These are phyloP conservation scores for Penicillium italicum DNA, from an alignment of 2,329 filamentous ascomycete genomes.

Conservation along the genomic window DNA sequence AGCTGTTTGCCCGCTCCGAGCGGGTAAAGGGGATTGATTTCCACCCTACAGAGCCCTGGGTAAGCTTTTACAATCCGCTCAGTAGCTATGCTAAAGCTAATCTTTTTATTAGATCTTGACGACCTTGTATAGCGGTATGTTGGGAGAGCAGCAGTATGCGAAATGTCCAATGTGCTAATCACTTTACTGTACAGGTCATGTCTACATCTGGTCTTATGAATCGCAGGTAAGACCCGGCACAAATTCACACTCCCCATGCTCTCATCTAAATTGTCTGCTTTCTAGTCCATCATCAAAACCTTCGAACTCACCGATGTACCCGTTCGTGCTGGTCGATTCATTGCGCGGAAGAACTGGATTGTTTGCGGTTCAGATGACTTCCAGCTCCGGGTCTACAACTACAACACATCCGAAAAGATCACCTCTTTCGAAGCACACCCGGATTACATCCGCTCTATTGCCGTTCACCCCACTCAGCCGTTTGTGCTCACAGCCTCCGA, in stretches of 20 bases:
- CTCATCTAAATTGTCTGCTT: constrained; percentile 20
- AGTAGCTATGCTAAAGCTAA: constrained; percentile 20
- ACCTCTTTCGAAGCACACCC: constrained; percentile 95
- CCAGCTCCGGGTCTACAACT: constrained; percentile 88
- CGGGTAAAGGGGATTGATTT: constrained; percentile 97
- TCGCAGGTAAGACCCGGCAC: constrained; percentile 58
- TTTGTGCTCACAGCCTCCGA: constrained; percentile 95
- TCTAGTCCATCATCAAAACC: constrained; percentile 85
- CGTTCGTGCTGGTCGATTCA: constrained; percentile 91
- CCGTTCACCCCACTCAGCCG: constrained; percentile 89
- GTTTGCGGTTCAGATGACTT: constrained; percentile 95
- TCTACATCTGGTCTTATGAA: constrained; percentile 99
- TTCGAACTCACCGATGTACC: constrained; percentile 99
- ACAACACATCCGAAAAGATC: constrained; percentile 99
- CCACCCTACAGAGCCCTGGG: constrained; percentile 94
- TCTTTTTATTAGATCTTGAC: constrained; percentile 65
- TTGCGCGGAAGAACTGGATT: constrained; percentile 98
- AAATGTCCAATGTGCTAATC: constrained; percentile 25
- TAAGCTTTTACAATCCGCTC: constrained; percentile 41
- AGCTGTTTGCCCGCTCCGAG: constrained; percentile 85
- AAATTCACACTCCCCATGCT: not conserved
- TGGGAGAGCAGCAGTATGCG: constrained; percentile 2
- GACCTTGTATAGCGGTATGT: constrained; percentile 87
- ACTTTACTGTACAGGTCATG: constrained; percentile 63
- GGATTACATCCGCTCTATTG: constrained; percentile 96